Base-by-base conservation (phyloP, 257 asterid genomes). In the Plectranthus barbatus region DNA sequence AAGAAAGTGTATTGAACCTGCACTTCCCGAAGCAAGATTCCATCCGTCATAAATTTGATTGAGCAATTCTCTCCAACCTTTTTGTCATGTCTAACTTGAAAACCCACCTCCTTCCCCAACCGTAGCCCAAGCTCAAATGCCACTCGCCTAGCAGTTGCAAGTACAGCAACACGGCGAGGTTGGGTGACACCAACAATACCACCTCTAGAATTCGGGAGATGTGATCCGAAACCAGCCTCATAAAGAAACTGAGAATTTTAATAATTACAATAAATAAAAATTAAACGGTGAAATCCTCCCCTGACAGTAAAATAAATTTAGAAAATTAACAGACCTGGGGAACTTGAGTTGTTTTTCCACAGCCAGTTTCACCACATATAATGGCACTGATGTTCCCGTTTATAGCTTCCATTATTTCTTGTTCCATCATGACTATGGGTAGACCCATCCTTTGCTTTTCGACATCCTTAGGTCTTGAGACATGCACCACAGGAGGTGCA, bases 281-380 rank as follows among this genome's bases (percentile, higher is more conserved):
- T 49, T 15, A 20, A 29, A 14, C 49, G 7, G 65, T 18, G 7
- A 24, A 56, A 70, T n/a, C 49, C 12, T 8, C 3, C 49, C 31
- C 60, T 34, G 37, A 31, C 60, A 29, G 50, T 14, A 56, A 51
- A 59, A 42, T 29, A 56, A 20, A 57, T 21, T 44, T 23, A 41
- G 61, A 26, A 44, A 46, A 60, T 51, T 56, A 52, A 60, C 89
- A 60, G 64, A 89, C 99, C 97, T 89, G 97, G 9, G 99, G 99
- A 74, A 92, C 97, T 79, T 92, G 99, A 62, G 99, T 92, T 64
- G 97, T 92, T 79, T 92, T 92, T 51, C 99, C 97, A 74, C 99
- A 92, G 20, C 97, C 97, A 62, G 96, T 92, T 75, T 85, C 99
- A 66, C 99, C 99, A 72, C 99, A 89, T 74, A 92, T 78, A 62